Conservation (phyloP, 2,329 filamentous ascomycete genomes). For the Aphanoascus verrucosus region DNA sequence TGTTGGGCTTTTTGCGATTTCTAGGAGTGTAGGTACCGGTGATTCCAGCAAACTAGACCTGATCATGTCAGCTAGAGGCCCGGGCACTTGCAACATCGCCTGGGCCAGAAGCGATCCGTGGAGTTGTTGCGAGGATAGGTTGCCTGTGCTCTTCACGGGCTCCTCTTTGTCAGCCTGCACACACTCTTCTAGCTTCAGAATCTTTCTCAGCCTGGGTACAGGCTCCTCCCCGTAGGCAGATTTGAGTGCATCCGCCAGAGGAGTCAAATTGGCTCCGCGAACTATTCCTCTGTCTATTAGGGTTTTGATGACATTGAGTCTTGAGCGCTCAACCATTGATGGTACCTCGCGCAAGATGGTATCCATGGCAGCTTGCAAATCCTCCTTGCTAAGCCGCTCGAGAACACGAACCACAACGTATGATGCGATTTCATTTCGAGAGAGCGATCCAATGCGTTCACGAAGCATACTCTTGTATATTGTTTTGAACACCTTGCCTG, state of each 20-base stretch:
- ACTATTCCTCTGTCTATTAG: slow-evolving; percentile 73
- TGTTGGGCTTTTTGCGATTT: slow-evolving; percentile 53
- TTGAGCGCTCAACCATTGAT: slow-evolving; percentile 60
- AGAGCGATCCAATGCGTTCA: slow-evolving; percentile 64
- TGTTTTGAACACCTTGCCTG: slow-evolving; percentile 82
- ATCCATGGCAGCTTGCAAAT: slow-evolving; percentile 62
- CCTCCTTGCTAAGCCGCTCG: slow-evolving; percentile 74
- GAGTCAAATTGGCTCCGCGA: slow-evolving; percentile 49
- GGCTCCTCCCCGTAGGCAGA: slow-evolving; percentile 46
- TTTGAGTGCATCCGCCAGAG: slow-evolving; percentile 48
- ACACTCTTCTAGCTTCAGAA: slow-evolving; percentile 48
- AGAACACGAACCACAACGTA: slow-evolving; percentile 79
- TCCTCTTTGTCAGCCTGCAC: slow-evolving; percentile 33
- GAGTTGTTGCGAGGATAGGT: slow-evolving; percentile 43
- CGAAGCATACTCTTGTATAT: slow-evolving; percentile 72
- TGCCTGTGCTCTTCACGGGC: slow-evolving; percentile 32
- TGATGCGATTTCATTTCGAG: slow-evolving; percentile 80
- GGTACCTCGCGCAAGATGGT: slow-evolving; percentile 63
- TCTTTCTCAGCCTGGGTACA: slow-evolving; percentile 44
- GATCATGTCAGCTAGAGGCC: slow-evolving; percentile 56
- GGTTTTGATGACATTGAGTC: slow-evolving; percentile 68
- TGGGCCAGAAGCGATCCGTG: slow-evolving; percentile 78
- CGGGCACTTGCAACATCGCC: slow-evolving; percentile 64
- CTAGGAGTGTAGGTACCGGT: slow-evolving; percentile 45
- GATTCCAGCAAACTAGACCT: slow-evolving; percentile 60